Evolutionary conservation across 202 grass and related monocot species (phyloP).

Genomic region (Schoenoplectus triqueter): DNA sequence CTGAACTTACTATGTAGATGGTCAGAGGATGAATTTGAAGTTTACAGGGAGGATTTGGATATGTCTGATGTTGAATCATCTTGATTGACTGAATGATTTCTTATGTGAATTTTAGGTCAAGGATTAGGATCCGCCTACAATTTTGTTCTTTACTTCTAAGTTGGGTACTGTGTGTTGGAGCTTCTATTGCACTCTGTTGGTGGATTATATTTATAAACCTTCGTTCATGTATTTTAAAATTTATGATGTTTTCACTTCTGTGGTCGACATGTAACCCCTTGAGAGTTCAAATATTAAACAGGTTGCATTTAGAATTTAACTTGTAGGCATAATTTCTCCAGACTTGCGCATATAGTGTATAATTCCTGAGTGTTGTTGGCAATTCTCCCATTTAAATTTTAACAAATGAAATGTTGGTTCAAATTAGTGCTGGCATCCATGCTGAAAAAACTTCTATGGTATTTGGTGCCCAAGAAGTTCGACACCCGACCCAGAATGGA

Average conservation of each 20-base stretch:
- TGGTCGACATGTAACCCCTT: not conserved
- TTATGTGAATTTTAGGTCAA: not conserved
- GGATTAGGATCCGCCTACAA: constrained; percentile 22
- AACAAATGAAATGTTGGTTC: no score
- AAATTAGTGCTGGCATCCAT: no score
- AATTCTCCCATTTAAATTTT: no score
- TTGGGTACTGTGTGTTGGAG: not conserved
- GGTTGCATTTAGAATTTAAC: not conserved
- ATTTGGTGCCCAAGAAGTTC: no score
- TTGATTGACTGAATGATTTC: constrained; percentile 6
- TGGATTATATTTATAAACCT: constrained; percentile 6
- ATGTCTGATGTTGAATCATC: constrained; percentile 49
- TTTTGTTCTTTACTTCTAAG: constrained; percentile 34
- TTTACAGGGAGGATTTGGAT: constrained; percentile 66
- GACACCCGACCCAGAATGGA: no score
- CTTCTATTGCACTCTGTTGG: not conserved
- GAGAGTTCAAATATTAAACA: not conserved
- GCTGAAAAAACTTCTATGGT: no score
- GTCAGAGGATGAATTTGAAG: constrained; percentile 70
- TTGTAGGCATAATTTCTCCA: not conserved
- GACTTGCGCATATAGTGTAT: no score
- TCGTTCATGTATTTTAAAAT: not conserved
- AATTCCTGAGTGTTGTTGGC: no score
- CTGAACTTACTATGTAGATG: constrained; percentile 78
- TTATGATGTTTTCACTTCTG: not conserved